Evolutionary conservation across 176 grass and related monocot genomes (phyloP), one percentile per base, ranked within the genome.

Genomic region (Coix lacrymajobi): DNA sequence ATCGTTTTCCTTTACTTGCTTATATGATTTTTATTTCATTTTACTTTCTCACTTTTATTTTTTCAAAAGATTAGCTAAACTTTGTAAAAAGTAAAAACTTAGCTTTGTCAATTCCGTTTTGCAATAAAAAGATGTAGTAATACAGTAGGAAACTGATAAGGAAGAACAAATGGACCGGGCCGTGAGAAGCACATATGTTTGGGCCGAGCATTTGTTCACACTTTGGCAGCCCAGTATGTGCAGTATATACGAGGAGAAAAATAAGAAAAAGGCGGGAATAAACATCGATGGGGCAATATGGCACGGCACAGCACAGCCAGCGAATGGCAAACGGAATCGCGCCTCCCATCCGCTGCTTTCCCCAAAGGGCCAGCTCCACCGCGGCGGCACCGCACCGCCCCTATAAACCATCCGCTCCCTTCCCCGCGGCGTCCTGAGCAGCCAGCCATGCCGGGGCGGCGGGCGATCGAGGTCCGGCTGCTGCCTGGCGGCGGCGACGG

Each of bases 381-480:
- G 13, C 61, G 19, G 71, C 69, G 31, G 22, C 67, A 14, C 34
- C 19, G 11, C 79, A 13, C 31, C 16, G 7, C 80, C 20, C 2
- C 48, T 81, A 81, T 70, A 81, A 81, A 81, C 79, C 15, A 13
- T 1, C 46, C 0, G 14, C 33, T 68, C 10, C 48, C 33, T 16
- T 22, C 48, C 32, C 78, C 45, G 45, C 32, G 13, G 29, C 8
- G 49, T 6, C 79, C 8, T 69, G 33, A 81, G 46, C 36, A 40
- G 39, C 77, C 64, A 48, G 41, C 77, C 64, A 98, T 98, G 93
- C 85, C 82, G 67, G 75, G 71, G 71, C 80, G 88, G 83, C 92
- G 91, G 83, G 89, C 72, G 80, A 49, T 98, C 38, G 96, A 99
- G 81, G 88, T 96, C 56, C 87, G 93, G 46, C 45, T 61, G 15